phyloP scores from a whole-genome alignment of 2,329 filamentous ascomycete genomes.

The Sclerotinia subarctica region DNA sequence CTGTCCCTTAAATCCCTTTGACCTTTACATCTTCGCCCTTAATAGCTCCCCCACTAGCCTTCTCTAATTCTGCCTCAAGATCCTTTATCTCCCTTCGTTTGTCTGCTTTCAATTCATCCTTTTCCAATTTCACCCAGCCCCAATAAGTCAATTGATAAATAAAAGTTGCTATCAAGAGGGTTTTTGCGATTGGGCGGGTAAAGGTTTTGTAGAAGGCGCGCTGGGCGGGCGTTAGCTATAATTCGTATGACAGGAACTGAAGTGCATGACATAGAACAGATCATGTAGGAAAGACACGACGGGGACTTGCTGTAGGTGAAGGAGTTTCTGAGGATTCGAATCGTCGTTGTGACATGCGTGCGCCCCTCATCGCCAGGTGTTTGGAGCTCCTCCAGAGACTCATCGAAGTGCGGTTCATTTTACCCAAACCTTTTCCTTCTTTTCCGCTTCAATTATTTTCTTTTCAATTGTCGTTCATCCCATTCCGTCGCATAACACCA shows the following conservation, averaged over 20 bases:
- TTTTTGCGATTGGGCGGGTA: constrained; percentile 69
- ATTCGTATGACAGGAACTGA: not conserved
- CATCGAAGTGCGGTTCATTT: constrained; percentile 13
- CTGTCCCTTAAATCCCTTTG: constrained; percentile 7
- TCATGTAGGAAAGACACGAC: not conserved
- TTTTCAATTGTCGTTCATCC: not conserved
- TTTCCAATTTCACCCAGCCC: constrained; percentile 70
- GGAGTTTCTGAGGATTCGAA: constrained; percentile 11
- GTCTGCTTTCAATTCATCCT: constrained; percentile 61
- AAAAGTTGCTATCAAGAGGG: constrained; percentile 70
- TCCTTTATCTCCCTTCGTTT: constrained; percentile 37
- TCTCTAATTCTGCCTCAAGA: constrained; percentile 18
- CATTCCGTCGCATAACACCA: constrained; percentile 2
- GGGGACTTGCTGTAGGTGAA: constrained; percentile 15
- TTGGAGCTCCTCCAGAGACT: constrained; percentile 5
- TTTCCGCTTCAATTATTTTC: not conserved
- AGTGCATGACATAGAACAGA: too few species aligned
- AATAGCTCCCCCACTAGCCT: constrained; percentile 10
- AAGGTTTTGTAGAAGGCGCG: constrained; percentile 72
- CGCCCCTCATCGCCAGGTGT: not conserved
- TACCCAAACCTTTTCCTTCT: not conserved
- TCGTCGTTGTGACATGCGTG: constrained; percentile 2
- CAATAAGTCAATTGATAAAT: constrained; percentile 78
- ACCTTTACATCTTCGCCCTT: constrained; percentile 18
- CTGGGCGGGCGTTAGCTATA: constrained; percentile 40